Base-by-base conservation (phyloP, 2,329 filamentous ascomycete species). In the Juglanconis juglandina region DNA sequence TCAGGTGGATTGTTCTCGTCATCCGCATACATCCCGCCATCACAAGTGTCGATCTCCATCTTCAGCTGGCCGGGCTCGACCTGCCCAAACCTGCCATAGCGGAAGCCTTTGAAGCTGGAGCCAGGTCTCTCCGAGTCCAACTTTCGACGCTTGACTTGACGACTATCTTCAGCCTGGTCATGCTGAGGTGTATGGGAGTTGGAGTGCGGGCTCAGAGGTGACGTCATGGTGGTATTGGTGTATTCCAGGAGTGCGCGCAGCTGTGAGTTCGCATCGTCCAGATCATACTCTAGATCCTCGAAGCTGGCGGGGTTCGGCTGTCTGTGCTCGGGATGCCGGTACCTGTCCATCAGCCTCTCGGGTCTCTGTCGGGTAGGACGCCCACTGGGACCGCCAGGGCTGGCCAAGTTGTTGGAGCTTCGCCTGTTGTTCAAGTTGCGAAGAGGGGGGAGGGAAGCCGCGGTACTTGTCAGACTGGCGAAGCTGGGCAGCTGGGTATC, bases 1-100 rank as follows among this genome's bases (percentile, higher is more conserved):
- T 93, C 90, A 24, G 88, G 86, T 11, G 83, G 83, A 64, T 91
- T 90, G 10, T 79, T 76, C 58, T 79, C 76, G 67, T 87, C 84
- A 63, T 88, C 87, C 54, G 83, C 80, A 68, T 82, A 87, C 60
- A 86, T 80, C 48, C 93, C 92, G 46, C 92, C 92, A 72, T 97
- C 93, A 70, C 92, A 97, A 78, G 88, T 95, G 53, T 91, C 83
- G 64, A 97, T 87, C 71, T 96, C 90, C 90, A 97, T 92, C 63
- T 83, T 88, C 68, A 97, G 77, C 65, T 85, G 82, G 3, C 92
- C 93, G 0, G 91, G 85, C 62, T 95, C 90, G 14, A 96, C 89
- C 74, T 96, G 93, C 17, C 93, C 94, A 72, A 89, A 92, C 68
- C 87, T 87, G 30, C 93, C 94, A 72, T 97, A 98, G 64, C 84